Base-by-base conservation (phyloP, 1,284 basidiomycete species). In the Polyporus tsugae region DNA sequence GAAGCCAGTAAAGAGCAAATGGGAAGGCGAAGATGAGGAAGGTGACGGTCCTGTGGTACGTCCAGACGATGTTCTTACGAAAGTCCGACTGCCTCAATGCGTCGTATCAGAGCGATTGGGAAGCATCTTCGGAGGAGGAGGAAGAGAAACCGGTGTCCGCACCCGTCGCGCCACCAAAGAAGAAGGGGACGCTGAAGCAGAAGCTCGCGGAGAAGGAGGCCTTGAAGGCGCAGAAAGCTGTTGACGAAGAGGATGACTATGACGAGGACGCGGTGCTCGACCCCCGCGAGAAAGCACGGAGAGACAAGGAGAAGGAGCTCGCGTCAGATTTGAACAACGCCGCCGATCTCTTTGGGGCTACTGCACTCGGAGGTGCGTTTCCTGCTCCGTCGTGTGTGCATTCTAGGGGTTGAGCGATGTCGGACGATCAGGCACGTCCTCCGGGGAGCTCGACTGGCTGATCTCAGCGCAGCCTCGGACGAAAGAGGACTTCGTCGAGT, bases 191-290 rank as follows among this genome's bases (percentile, higher is more conserved):
- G 0, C 81, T 97, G 73, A 97, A 97, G 81, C 88, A 89, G 59
- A 97, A 96, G 80, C 83, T 97, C 2, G 95, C 94, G 0, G 94
- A 96, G 81, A 97, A 94, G 80, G 94, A 95, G 75, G 93, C 93
- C 0, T 84, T 83, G 70, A 88, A 87, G 67, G 90, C 88, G 4
- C 81, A 84, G 17, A 72, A 76, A 44, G 83, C 85, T 4, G 80
- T 80, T 38, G 84, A 85, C 15, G 73, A 74, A 39, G 84, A 86
- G 6, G 81, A 79, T 39, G 84, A 86, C 4, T 92, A 92, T 74
- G 90, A 91, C 70, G 91, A 91, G 58, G 94, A 97, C 75, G 89
- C 87, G 25, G 88, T 94, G 49, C 87, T 96, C 62, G 93, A 96
- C 80, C 93, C 93, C 6, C 80, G 88, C 74, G 94, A 92, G 78